These are phyloP conservation scores for Rhizopogon salebrosus DNA, from an alignment of 768 basidiomycete genomes.

Conservation along the genomic window DNA sequence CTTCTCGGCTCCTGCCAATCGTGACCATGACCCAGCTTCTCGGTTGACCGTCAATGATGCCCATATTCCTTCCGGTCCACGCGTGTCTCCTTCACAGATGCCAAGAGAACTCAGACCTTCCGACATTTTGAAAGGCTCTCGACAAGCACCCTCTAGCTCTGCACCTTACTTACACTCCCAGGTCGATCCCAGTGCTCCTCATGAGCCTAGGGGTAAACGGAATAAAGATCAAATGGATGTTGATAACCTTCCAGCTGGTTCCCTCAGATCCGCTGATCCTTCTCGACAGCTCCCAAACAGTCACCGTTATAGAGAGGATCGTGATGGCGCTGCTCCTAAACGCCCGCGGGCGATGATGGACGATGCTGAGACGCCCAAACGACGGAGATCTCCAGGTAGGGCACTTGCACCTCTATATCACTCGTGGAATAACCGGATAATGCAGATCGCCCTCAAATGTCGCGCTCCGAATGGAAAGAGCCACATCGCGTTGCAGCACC, in stretches of 20 bases:
- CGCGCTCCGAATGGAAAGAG: neutral
- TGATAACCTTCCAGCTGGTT: conserved; percentile 15
- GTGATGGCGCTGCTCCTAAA: conserved; percentile 23
- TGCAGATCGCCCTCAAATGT: neutral
- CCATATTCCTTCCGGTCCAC: conserved; percentile 4
- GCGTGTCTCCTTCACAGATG: neutral
- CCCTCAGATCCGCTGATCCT: conserved; percentile 14
- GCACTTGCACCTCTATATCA: neutral
- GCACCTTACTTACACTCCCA: neutral
- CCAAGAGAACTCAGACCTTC: conserved; percentile 1
- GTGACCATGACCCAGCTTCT: conserved; percentile 1
- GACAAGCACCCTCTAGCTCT: conserved; percentile 4
- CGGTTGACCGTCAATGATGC: neutral
- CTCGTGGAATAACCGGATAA: neutral
- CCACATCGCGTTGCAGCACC: neutral
- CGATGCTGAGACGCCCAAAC: conserved; percentile 6
- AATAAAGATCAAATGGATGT: conserved; percentile 19
- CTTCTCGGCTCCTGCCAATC: conserved; percentile 5
- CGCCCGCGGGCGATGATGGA: conserved; percentile 35
- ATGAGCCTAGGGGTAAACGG: conserved; percentile 19
- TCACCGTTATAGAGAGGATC: conserved; percentile 9
- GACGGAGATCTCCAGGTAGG: conserved; percentile 1
- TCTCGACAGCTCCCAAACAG: conserved; percentile 15
- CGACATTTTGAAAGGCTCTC: neutral
- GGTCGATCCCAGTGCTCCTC: conserved; percentile 9